phyloP scores from a whole-genome alignment of 2,329 filamentous ascomycete species.

The Trichoderma afroharzianum region DNA sequence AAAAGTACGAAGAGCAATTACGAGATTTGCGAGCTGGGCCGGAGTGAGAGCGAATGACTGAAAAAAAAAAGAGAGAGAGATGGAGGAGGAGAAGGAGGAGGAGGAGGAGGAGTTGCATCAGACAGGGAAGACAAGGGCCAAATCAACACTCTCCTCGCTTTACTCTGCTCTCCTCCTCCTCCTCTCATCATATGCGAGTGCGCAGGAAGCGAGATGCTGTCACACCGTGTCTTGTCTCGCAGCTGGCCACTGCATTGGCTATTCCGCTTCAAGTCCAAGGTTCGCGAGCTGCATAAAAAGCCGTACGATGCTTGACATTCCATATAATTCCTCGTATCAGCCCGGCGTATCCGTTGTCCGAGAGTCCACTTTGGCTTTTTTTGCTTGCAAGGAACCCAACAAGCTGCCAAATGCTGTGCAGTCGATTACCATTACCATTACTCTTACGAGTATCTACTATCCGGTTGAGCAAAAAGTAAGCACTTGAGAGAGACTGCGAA shows the following conservation, averaged over 20 bases:
- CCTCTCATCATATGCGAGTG: not conserved
- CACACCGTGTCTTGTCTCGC: constrained; percentile 14
- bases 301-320: not conserved
- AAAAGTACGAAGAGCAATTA: not conserved
- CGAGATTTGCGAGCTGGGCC: not conserved
- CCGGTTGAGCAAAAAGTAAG: not conserved
- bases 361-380: not conserved
- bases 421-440: not conserved
- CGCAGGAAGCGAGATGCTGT: constrained; percentile 7
- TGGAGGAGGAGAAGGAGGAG: not conserved
- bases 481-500: not conserved
- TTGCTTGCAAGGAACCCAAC: not conserved
- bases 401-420: not conserved
- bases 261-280: not conserved
- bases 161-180: not conserved
- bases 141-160: not conserved
- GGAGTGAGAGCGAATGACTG: too few relatives aligned
- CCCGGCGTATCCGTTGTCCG: constrained; percentile 3
- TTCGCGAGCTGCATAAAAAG: not conserved
- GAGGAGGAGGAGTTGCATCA: not conserved
- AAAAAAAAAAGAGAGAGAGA: not conserved
- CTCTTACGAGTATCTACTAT: not conserved
- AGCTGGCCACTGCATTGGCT: not conserved
- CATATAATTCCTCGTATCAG: not conserved
- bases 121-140: not conserved